Evolutionary conservation across 2,329 filamentous ascomycete genomes (phyloP).

Genomic region (Ascochyta clinopodiicola): DNA sequence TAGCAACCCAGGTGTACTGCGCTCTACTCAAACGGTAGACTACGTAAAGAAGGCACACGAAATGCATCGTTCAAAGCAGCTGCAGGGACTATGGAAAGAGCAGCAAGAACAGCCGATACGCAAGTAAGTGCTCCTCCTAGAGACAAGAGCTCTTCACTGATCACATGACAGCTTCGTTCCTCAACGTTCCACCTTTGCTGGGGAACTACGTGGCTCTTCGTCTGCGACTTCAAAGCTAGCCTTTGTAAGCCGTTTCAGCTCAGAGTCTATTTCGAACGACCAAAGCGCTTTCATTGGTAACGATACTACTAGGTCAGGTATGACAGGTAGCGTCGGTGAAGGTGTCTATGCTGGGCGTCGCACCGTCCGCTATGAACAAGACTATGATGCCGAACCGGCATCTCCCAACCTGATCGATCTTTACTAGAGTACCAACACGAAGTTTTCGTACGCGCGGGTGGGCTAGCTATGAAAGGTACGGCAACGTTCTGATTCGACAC

Average conservation of each 20-base stretch:
- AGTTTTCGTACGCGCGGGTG: background rate
- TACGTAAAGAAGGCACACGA: background rate
- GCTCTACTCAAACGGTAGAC: background rate
- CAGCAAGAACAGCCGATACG: constrained; percentile 3
- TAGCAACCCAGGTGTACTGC: background rate
- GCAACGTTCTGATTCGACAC: background rate
- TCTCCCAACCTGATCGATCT: constrained; percentile 25
- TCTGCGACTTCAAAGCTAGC: background rate
- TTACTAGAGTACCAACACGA: background rate
- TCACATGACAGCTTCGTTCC: background rate
- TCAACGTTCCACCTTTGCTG: constrained; percentile 3
- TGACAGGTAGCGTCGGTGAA: background rate
- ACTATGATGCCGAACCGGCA: background rate
- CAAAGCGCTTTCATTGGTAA: background rate
- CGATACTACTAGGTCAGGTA: background rate
- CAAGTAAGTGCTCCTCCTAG: constrained; percentile 6
- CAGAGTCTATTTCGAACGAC: too few species aligned
- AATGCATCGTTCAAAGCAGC: background rate
- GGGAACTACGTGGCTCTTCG: constrained; percentile 1
- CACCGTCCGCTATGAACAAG: constrained; percentile 4
- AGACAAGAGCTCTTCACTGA: background rate
- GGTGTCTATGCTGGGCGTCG: constrained; percentile 4
- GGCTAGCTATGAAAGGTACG: background rate
- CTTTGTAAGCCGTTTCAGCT: background rate
- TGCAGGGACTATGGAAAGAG: background rate